Evolutionary conservation across 257 asterid species (phyloP), one percentile per base, ranked within the genome.

Genomic region (Rauvolfia tetraphylla): DNA sequence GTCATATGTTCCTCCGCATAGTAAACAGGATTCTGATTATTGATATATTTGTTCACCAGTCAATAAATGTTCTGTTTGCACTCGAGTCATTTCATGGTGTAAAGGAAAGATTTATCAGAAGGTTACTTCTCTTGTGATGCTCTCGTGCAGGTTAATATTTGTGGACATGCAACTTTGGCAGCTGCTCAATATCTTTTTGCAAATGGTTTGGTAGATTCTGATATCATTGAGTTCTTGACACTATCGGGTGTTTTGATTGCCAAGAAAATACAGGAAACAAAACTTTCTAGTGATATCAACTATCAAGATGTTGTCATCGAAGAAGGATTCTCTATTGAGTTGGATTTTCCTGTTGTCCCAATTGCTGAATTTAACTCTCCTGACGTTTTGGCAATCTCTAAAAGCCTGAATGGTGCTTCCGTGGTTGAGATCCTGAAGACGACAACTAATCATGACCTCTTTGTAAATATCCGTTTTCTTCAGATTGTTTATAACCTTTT

Each of bases 131-230:
- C n/a, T n/a, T n/a, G n/a, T 75, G 39, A 33, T 33, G 44, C 36
- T 27, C 56, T 57, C 61, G 79, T 82, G 79, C 88, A 90, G 99
- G 92, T 93, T 31, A 38, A 86, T 27, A 87, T 95, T 36, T 91
- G 99, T 78, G 99, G 99, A 18, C 99, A 95, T 85, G 98, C 93
- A 70, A 91, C 99, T 29, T 73, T 95, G 78, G 99, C 97, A 44
- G 95, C 97, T n/a, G 77, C 97, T 23, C 89, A 95, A 78, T 83
- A 86, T 80, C 93, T 91, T 63, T 95, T 95, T 75, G 14, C 85
- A 0, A 65, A 78, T 81, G 88, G 75, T 63, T 51, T 89, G 69
- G 89, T 87, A 82, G 72, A 91, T 74, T 82, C 94, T 56, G 85
- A 89, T 76, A 41, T 17, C 18, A 74, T 90, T 58, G 98, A 91